phyloP scores from a whole-genome alignment of 2,329 filamentous ascomycete genomes.

The Epichloe gansuensis region DNA sequence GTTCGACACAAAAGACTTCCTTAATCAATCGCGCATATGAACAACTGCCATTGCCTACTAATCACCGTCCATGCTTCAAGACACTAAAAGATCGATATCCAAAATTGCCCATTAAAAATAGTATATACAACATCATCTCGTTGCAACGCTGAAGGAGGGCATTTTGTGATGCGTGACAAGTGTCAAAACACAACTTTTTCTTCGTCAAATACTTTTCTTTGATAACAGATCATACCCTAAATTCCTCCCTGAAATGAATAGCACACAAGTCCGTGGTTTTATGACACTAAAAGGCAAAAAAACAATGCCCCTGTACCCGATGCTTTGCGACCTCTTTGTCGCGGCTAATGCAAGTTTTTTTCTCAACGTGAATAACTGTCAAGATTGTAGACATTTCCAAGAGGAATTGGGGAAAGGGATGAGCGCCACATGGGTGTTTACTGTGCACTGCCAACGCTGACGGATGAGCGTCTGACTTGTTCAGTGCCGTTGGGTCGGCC shows the following conservation, averaged over 20 bases:
- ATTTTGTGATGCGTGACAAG: background rate
- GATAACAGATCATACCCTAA: no score
- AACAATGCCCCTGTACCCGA: background rate
- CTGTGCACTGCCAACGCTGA: constrained; percentile 7
- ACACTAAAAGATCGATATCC: background rate
- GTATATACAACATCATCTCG: background rate
- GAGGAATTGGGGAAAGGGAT: background rate
- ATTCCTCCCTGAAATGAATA: no score
- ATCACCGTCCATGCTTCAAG: no score
- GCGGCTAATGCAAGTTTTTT: background rate
- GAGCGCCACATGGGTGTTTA: background rate
- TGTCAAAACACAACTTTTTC: background rate
- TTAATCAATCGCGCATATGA: no score
- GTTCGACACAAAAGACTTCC: no score
- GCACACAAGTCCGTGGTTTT: background rate
- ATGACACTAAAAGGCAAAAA: background rate
- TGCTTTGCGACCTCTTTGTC: background rate
- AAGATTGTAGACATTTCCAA: background rate
- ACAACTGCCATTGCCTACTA: no score
- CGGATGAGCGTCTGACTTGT: constrained; percentile 16
- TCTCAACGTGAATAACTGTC: no score
- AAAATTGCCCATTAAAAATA: background rate
- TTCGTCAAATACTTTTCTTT: background rate
- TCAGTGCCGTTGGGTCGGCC: constrained; percentile 14
- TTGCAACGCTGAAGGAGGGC: background rate